phyloP scores from a whole-genome alignment of 78 protist genomes.

The Dictyostelium purpureum region DNA sequence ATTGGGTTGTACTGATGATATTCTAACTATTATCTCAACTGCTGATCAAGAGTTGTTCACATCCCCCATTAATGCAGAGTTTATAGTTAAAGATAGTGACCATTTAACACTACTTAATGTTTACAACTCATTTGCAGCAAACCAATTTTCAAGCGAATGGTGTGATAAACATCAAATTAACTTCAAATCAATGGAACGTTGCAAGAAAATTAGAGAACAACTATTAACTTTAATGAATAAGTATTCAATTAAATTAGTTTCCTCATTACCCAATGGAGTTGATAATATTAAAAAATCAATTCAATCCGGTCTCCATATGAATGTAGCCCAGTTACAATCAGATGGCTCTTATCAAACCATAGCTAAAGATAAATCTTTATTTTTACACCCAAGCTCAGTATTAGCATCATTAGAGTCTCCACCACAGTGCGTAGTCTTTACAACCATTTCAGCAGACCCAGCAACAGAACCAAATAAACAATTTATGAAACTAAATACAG shows the following conservation, averaged over 20 bases:
- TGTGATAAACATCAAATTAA: constrained; percentile 46
- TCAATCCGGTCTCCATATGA: constrained; percentile 83
- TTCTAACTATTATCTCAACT: constrained; percentile 82
- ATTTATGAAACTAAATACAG: too few relatives aligned
- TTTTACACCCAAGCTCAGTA: constrained; percentile 85
- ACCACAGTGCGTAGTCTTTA: constrained; percentile 80
- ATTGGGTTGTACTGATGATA: constrained; percentile 84
- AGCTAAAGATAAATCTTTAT: constrained; percentile 2
- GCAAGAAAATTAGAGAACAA: constrained; percentile 55
- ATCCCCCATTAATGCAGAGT: background rate
- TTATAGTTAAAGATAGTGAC: constrained; percentile 90
- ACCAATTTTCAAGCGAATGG: constrained; percentile 22
- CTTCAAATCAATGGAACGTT: constrained; percentile 16
- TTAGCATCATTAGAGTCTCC: background rate
- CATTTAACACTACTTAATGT: constrained; percentile 91
- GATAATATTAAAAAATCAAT: constrained; percentile 56
- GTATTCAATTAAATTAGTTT: constrained; percentile 19
- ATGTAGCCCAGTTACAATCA: constrained; percentile 67
- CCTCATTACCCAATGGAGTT: background rate
- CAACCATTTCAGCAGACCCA: too few relatives aligned
- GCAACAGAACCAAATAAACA: too few relatives aligned
- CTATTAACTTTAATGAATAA: constrained; percentile 17
- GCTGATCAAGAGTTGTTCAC: too few relatives aligned
- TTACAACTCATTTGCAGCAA: background rate
- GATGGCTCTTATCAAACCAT: constrained; percentile 33